Evolutionary conservation across 176 grass and related monocot genomes (phyloP), one percentile per base, ranked within the genome.

Genomic region (Leersia perrieri): DNA sequence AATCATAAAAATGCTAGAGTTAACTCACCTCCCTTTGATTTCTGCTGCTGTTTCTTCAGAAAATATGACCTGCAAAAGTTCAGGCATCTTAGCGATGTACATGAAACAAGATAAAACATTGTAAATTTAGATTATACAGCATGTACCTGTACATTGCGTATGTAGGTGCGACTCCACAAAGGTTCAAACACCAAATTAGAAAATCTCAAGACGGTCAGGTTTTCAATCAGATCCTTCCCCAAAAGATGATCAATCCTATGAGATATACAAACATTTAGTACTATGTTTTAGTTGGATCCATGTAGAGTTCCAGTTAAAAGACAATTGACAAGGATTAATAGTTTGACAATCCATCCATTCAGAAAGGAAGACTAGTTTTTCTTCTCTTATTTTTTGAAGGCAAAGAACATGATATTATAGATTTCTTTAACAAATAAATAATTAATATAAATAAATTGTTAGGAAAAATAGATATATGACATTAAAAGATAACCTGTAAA

Each of bases 141-240:
- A 27, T 58, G 40, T 92, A 98, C 92, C 89, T 98, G 95, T 38
- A 98, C 95, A 86, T 94, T 98, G 22, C 84, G 74, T 72, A 94
- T 93, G 61, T 98, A 94, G 9, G 74, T 94, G 39, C 92, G 86
- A 79, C 90, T 89, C 95, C 95, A 98, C 64, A 98, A 85, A 63
- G 95, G 95, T 80, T 98, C 95, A 74, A 98, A 98, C 31, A 98
- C 88, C 81, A 98, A 90, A 87, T 98, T 98, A 75, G 95, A 94
- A 78, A 98, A 98, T 75, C 95, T 92, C 78, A 98, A 79, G 66
- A 98, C 92, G 38, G 95, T 98, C 44, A 98, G 76, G 69, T 98
- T 98, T 84, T 98, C 95, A 28, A 98, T 98, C 42, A 98, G 85
- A 83, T 97, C 92, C 79, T 97, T 97, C 34, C 94, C 92, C 92